phyloP scores from a whole-genome alignment of 805 yeast genomes.

The Metschnikowia picachoensis region DNA sequence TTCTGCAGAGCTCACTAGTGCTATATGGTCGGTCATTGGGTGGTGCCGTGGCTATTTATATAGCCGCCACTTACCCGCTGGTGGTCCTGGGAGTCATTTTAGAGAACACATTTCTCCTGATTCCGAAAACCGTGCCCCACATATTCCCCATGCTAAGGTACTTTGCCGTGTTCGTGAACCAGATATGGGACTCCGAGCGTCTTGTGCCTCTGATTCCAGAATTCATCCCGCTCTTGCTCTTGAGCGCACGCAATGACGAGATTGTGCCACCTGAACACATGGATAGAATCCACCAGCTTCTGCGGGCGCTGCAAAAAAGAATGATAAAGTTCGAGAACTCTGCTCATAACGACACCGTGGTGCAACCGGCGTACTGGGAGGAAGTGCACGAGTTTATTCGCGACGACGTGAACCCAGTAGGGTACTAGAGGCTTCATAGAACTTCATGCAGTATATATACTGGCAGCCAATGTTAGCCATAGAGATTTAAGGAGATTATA shows the following conservation, averaged over 20 bases:
- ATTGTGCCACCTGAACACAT: slow-evolving; percentile 89
- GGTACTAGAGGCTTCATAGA: slow-evolving; percentile 9
- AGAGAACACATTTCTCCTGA: slow-evolving; percentile 82
- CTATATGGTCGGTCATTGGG: slow-evolving; percentile 90
- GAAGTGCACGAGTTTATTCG: slow-evolving; percentile 54
- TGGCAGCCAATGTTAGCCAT: too few species aligned
- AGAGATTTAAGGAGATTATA: too few species aligned
- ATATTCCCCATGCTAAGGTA: slow-evolving; percentile 64
- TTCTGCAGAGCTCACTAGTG: slow-evolving; percentile 50
- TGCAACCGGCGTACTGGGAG: slow-evolving; percentile 77
- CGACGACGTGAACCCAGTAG: slow-evolving; percentile 40
- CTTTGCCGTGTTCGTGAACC: slow-evolving; percentile 61
- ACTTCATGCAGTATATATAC: too few species aligned
- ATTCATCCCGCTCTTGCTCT: slow-evolving; percentile 60
- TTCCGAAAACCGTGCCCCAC: slow-evolving; percentile 68
- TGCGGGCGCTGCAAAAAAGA: slow-evolving; percentile 47
- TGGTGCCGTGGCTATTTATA: slow-evolving; percentile 88
- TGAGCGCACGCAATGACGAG: slow-evolving; percentile 78
- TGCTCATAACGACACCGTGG: slow-evolving; percentile 79
- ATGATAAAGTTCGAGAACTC: slow-evolving; percentile 56
- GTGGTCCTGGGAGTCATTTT: slow-evolving; percentile 62
- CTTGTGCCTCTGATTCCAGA: slow-evolving; percentile 52
- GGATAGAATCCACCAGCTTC: slow-evolving; percentile 52
- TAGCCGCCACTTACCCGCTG: slow-evolving; percentile 56
- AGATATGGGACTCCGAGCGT: slow-evolving; percentile 77